Evolutionary conservation across 768 basidiomycete species (phyloP), one percentile per base, ranked within the genome.

Genomic region (Phaeotremella skinneri): DNA sequence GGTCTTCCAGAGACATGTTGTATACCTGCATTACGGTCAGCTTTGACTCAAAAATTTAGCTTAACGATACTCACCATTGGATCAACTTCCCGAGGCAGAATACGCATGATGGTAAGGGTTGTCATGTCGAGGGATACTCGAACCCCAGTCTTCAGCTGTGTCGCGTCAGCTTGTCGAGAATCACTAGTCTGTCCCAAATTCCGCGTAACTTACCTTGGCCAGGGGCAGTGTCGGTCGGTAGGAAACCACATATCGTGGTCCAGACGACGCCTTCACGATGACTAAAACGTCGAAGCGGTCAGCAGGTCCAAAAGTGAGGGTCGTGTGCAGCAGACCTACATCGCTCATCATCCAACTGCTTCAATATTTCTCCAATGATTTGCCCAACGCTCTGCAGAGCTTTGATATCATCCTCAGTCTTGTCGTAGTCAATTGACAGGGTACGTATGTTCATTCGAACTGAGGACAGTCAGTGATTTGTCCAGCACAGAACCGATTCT

Each of bases 111-210:
- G 4, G 96, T 99, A 30, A 98, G 81, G 1, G 96, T 98, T 2
- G 96, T 99, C 96, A 99, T 98, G 77, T 99, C 96, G 30, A 99
- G 85, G 55, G 92, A 93, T 57, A 99, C 96, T 64, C 96, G 89
- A 2, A 90, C 90, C 50, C 91, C 91, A 3, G 89, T 79, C 78
- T 98, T 96, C 58, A 99, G 87, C 79, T 98, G 90, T 9, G n/a
- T n/a, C n/a, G 27, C n/a, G 13, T 14, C 26, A 41, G 25, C 13
- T 23, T 3, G 21, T 21, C 26, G 55, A 67, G 41, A 27, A 39
- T 21, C 49, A 43, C 49, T 21, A 25, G 14, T 25, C 25, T 27
- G 37, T 1, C 23, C 49, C 4, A 17, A 11, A 21, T 5, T 2
- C 51, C 14, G 32, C 13, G 37, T 14, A 51, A 49, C 75, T 59